phyloP scores from a whole-genome alignment of 73 alveolate genomes.

The Blepharisma stoltei region DNA sequence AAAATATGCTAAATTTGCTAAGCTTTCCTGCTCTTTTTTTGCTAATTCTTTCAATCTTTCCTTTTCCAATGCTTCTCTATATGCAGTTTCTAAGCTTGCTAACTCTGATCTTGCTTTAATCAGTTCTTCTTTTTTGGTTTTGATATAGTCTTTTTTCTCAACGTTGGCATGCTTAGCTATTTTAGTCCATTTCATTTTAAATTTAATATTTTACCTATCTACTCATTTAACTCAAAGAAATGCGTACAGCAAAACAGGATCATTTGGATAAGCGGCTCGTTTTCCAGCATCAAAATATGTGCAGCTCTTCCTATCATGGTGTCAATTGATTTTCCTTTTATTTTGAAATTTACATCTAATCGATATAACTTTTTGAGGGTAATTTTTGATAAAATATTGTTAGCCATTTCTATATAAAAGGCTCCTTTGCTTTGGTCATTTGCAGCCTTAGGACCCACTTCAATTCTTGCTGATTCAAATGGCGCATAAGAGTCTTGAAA shows the following conservation, averaged over 20 bases:
- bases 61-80: not conserved
- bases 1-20: too few relatives aligned
- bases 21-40: too few relatives aligned
- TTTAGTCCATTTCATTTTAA: too few relatives aligned
- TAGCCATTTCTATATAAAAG: constrained; percentile 85
- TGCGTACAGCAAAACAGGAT: constrained; percentile 21
- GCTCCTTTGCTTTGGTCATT: constrained; percentile 70
- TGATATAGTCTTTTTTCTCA: not conserved
- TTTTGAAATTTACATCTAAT: constrained; percentile 93
- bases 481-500: constrained; percentile 97
- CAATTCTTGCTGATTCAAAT: constrained; percentile 95
- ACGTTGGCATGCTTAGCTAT: too few relatives aligned
- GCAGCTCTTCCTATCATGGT: constrained; percentile 97
- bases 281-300: constrained; percentile 94
- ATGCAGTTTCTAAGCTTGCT: constrained; percentile 8
- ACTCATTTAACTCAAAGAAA: not conserved
- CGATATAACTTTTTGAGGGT: constrained; percentile 76
- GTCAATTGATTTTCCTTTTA: constrained; percentile 90
- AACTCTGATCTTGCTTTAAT: constrained; percentile 21
- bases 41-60: not conserved
- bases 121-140: not conserved
- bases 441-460: constrained; percentile 81
- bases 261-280: constrained; percentile 50
- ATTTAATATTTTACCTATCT: too few relatives aligned
- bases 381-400: constrained; percentile 69